phyloP scores from a whole-genome alignment of 1,139 yeast genomes.

The Wickerhamiella infanticola region DNA sequence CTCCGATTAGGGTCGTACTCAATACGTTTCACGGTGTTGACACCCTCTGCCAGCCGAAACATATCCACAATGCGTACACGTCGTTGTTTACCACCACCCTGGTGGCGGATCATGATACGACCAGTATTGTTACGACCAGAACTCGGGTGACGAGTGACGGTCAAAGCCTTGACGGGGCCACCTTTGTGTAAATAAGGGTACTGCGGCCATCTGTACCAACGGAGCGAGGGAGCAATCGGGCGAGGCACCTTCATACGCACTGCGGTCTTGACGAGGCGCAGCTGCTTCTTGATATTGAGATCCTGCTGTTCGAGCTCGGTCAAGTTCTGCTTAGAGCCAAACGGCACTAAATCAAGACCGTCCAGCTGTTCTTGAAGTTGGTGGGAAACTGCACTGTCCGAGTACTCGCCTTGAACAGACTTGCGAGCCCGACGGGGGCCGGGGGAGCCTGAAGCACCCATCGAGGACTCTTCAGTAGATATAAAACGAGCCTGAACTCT shows the following conservation, averaged over 20 bases:
- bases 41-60: constrained; percentile 50
- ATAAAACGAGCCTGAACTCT: neutral
- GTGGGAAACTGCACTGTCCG: constrained; percentile 10
- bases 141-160: constrained; percentile 53
- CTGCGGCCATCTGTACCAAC: constrained; percentile 80
- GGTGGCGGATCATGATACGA: constrained; percentile 76
- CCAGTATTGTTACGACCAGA: constrained; percentile 92
- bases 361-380: constrained; percentile 13
- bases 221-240: constrained; percentile 73
- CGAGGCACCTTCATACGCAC: constrained; percentile 61
- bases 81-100: constrained; percentile 94
- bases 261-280: constrained; percentile 53
- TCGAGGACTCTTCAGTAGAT: neutral
- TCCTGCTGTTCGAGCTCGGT: constrained; percentile 76
- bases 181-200: constrained; percentile 83
- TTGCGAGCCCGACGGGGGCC: neutral
- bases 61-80: constrained; percentile 75
- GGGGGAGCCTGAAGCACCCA: neutral
- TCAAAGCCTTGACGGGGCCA: constrained; percentile 59
- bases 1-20: constrained; percentile 95
- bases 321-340: constrained; percentile 13
- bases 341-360: constrained; percentile 11
- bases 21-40: constrained; percentile 67
- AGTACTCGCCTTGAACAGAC: neutral
- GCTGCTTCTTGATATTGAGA: constrained; percentile 51